Evolutionary conservation across 2,329 filamentous ascomycete species (phyloP).

Genomic region (Plenodomus lindquistii): DNA sequence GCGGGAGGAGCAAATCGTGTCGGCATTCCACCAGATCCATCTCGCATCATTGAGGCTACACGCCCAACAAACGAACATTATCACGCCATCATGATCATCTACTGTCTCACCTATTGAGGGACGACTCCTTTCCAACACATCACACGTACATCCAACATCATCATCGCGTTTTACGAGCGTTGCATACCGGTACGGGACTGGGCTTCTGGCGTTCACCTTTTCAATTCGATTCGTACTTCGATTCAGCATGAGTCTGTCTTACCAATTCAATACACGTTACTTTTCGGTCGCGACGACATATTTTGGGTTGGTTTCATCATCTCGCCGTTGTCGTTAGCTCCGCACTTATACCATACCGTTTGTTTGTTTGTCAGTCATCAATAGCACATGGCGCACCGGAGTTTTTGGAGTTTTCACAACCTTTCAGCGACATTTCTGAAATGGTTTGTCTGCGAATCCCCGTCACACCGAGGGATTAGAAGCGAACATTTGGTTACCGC

Average conservation of each 20-base stretch:
- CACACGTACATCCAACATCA: constrained; percentile 16
- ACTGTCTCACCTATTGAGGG: constrained; percentile 31
- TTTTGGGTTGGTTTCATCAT: constrained; percentile 15
- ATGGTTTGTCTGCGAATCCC: too few species aligned
- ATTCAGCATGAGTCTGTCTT: constrained; percentile 21
- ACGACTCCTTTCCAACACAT: constrained; percentile 15
- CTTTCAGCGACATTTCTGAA: not conserved
- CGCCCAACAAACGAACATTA: constrained; percentile 31
- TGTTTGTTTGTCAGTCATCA: not conserved
- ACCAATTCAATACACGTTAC: constrained; percentile 12
- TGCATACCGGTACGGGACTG: constrained; percentile 40
- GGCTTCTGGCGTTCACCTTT: constrained; percentile 35
- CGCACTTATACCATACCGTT: not conserved
- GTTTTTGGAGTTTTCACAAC: not conserved
- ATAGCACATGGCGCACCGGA: not conserved
- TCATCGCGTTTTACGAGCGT: constrained; percentile 39
- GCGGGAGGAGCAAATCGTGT: constrained; percentile 26
- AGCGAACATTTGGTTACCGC: too few species aligned
- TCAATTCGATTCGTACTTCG: constrained; percentile 9
- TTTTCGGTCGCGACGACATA: constrained; percentile 3
- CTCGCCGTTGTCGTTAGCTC: not conserved
- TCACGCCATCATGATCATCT: constrained; percentile 39
- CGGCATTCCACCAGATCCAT: constrained; percentile 31
- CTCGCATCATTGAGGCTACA: constrained; percentile 39
- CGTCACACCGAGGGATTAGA: too few species aligned